phyloP scores from a whole-genome alignment of 129 eudicot genomes.

The Artemisia tridentata region DNA sequence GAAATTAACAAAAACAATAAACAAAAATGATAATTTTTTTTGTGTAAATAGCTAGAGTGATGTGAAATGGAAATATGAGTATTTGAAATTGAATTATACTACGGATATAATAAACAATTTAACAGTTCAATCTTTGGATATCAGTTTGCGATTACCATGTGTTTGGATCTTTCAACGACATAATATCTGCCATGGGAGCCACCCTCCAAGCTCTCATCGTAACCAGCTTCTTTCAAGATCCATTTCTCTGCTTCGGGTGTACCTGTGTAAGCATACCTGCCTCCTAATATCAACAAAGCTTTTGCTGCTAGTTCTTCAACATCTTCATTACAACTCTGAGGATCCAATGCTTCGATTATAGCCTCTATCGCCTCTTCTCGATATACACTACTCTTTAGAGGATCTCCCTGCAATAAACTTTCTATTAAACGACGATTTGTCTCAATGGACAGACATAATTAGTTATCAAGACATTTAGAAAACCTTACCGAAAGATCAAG shows the following conservation, averaged over 20 bases:
- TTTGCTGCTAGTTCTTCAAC: slow-evolving; percentile 59
- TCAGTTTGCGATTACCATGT: slow-evolving; percentile 34
- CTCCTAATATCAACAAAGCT: slow-evolving; percentile 60
- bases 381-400: slow-evolving; percentile 55
- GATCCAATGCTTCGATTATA: slow-evolving; percentile 48
- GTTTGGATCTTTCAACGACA: slow-evolving; percentile 29
- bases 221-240: slow-evolving; percentile 67
- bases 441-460: slow-evolving; percentile 5
- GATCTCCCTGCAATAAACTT: slow-evolving; percentile 72
- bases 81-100: no score
- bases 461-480: slow-evolving; percentile 12
- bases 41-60: no score
- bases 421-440: slow-evolving; percentile 30
- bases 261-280: slow-evolving; percentile 65
- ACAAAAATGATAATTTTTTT: no score
- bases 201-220: slow-evolving; percentile 38
- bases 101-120: not conserved
- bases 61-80: no score
- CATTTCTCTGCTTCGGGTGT: slow-evolving; percentile 52
- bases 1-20: no score
- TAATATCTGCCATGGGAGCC: slow-evolving; percentile 38
- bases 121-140: not conserved
- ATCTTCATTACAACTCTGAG: slow-evolving; percentile 41
- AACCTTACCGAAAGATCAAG: slow-evolving; percentile 69
- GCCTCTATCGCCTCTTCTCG: slow-evolving; percentile 78